A percentile compares a stretch with the other conserved stretches of the same genome.
Evolutionary conservation across 805 yeast species (phyloP).

Genomic region (Cephaloascus albidus): DNA sequence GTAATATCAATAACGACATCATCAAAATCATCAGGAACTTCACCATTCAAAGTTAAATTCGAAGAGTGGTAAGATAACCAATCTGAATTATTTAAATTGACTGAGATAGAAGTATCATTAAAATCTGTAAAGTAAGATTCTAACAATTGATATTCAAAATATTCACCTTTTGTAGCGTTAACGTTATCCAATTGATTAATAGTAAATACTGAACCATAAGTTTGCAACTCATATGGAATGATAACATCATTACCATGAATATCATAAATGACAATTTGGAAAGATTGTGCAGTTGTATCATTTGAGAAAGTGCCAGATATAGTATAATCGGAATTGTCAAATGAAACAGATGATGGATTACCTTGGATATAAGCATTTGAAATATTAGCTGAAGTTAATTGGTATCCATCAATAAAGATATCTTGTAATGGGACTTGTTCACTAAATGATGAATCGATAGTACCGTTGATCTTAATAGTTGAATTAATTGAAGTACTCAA

Average conservation of each 20-base stretch:
- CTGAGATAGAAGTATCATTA: conserved; percentile 37
- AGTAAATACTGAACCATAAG: conserved; percentile 49
- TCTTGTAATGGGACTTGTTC: conserved; percentile 53
- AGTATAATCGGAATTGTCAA: conserved; percentile 26
- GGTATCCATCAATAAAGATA: conserved; percentile 54
- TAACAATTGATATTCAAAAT: conserved; percentile 46
- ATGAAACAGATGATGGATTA: conserved; percentile 54
- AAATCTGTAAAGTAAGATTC: conserved; percentile 49
- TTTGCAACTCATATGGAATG: conserved; percentile 47
- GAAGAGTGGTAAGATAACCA: conserved; percentile 62
- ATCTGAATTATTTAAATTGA: conserved; percentile 24
- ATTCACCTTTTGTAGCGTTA: conserved; percentile 60
- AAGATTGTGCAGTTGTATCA: conserved; percentile 20
- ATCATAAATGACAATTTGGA: conserved; percentile 53
- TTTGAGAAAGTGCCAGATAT: conserved; percentile 44
- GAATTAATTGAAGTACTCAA: conserved; percentile 58
- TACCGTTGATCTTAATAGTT: conserved; percentile 54
- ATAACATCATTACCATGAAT: conserved; percentile 49
- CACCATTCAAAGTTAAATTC: conserved; percentile 63
- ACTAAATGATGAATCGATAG: conserved; percentile 45
- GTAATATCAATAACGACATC: conserved; percentile 14
- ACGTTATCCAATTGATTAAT: conserved; percentile 40
- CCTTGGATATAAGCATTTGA: conserved; percentile 32
- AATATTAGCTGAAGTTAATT: conserved; percentile 41
- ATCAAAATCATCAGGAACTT: conserved; percentile 30